Evolutionary conservation across 306 rosid species (phyloP).

Genomic region (Pyrus pyrifolia): DNA sequence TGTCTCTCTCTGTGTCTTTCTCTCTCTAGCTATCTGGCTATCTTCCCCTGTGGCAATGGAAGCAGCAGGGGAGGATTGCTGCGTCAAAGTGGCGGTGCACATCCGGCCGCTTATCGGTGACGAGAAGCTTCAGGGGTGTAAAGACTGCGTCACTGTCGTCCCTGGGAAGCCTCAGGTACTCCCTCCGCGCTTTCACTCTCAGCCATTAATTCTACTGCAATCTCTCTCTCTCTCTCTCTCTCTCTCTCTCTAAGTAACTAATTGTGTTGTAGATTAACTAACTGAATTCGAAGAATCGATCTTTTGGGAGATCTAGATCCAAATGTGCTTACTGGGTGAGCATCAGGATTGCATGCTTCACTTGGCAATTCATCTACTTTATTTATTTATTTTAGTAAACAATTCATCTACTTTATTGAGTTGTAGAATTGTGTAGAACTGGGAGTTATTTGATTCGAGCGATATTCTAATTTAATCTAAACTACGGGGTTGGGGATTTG

Average conservation of each 20-base stretch:
- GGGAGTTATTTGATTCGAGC: neutral
- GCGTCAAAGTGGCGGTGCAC: conserved; percentile 94
- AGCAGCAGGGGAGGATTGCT: conserved; percentile 84
- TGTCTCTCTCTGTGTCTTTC: neutral
- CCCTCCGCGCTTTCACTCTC: neutral
- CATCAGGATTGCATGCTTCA: neutral
- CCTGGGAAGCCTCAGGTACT: conserved; percentile 92
- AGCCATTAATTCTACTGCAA: neutral
- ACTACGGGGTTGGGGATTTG: neutral
- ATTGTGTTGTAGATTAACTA: neutral
- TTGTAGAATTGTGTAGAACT: conserved; percentile 8
- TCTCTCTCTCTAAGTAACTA: neutral
- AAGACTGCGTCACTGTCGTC: conserved; percentile 89
- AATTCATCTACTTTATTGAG: conserved; percentile 20
- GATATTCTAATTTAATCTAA: neutral
- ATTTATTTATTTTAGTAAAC: neutral
- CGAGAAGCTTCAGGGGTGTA: conserved; percentile 93
- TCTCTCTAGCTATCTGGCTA: conserved; percentile 2
- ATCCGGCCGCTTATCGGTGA: conserved; percentile 87
- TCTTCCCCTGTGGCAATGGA: conserved; percentile 40
- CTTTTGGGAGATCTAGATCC: conserved; percentile 40
- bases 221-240: neutral
- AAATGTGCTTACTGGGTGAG: conserved; percentile 1
- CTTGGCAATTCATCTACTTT: conserved; percentile 13
- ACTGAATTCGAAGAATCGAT: neutral